Evolutionary conservation across 495 filamentous ascomycete genomes (phyloP), one percentile per base, ranked within the genome.

Genomic region (Amniculicola lignicola): DNA sequence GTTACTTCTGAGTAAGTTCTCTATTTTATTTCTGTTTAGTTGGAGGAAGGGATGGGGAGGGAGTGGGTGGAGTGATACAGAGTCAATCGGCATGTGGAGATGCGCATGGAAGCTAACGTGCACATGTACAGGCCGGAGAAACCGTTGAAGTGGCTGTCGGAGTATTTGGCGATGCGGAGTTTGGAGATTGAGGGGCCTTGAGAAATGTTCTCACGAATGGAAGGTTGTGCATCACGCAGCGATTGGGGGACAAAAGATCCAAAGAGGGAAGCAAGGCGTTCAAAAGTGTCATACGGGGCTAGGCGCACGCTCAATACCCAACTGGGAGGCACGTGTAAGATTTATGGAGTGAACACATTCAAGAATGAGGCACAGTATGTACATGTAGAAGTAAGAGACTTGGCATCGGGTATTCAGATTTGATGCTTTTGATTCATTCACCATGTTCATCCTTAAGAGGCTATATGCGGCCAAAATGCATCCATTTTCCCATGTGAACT

Each of bases 141-240:
- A 67, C 93, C 93, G 23, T 72, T 99, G 43, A 82, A 86, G 25
- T 87, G 84, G 28, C 74, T 99, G 5, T 88, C 89, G 1, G 92
- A 96, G 68, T 97, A 82, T 71, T 71, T 99, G 21, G 73, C 94
- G 43, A 83, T 90, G 70, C 83, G 82, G 47, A 91, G 89, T 57
- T 85, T 77, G 61, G 90, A 97, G 67, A 67, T 74, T 36, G 73
- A 75, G 44, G 72, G 73, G 0, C 53, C 49, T 33, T 69, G 51
- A 57, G 15, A n/a, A n/a, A n/a, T n/a, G n/a, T n/a, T n/a, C n/a
- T n/a, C n/a, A n/a, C n/a, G n/a, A n/a, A n/a, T n/a, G n/a, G n/a
- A n/a, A n/a, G n/a, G n/a, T n/a, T n/a, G n/a, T n/a, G n/a, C n/a
- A n/a, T n/a, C n/a, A n/a, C n/a, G n/a, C n/a, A n/a, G n/a, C n/a